Base-by-base conservation (phyloP, 805 yeast genomes). In the Candida sonorensis region DNA sequence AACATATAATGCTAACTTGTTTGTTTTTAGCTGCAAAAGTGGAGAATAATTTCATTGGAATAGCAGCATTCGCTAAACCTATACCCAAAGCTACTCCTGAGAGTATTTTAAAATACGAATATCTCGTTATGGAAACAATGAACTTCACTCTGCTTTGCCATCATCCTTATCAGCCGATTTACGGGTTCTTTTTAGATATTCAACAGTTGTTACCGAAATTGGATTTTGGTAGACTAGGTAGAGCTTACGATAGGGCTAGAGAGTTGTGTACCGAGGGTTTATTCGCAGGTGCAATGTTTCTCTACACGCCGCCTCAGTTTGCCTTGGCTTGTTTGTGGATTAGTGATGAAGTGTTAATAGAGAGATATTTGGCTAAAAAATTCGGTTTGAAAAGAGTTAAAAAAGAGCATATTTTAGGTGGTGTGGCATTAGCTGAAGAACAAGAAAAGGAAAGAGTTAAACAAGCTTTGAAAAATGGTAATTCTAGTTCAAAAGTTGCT, bases 271-370 rank as follows among this genome's bases (percentile, higher is more conserved):
- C 76, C 27, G 83, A 77, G 17, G 70, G 84, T n/a, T 62, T 85
- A 25, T 61, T 80, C 22, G 76, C 90, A 13, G 95, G 92, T 51
- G 88, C 74, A 4, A 63, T 70, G 7, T 90, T 85, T 46, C 62
- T 76, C 22, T 90, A 62, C 58, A 79, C 97, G 0, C 99, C 99
- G 1, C 95, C 97, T 1, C 98, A 92, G 50, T 84, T 92, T 19
- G 96, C 97, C 1, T 62, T 92, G 32, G 92, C 96, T 0, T 85
- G 92, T 11, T 66, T 88, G 50, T 74, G 81, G 59, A 67, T 70
- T 33, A 73, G 69, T 10, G 83, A 86, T 55, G 75, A 69, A 40
- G 72, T 69, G 16, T 58, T 83, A 23, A 72, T 82, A 2, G 74
- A 73, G 34, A 66, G 75, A 40, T 88, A 88, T 57, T 57, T 90